Conservation (phyloP, 441 rosid genomes). For the Populus hybrid region DNA sequence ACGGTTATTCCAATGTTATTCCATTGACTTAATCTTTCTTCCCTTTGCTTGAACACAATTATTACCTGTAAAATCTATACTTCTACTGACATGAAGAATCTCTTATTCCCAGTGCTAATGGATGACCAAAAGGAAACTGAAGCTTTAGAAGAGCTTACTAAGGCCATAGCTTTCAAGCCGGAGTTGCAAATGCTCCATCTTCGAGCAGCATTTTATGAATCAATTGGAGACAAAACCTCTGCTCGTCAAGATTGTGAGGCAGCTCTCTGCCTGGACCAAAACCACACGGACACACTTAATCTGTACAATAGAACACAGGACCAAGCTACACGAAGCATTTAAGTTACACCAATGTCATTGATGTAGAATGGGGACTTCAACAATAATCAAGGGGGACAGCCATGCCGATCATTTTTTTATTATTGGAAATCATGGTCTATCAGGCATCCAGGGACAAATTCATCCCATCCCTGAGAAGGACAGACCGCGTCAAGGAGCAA, state of each 20-base stretch:
- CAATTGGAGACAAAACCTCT: constrained; percentile 52
- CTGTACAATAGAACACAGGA: constrained; percentile 53
- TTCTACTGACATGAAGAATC: constrained; percentile 18
- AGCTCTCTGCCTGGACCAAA: constrained; percentile 82
- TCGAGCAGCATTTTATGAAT: constrained; percentile 87
- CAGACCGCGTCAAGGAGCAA: not conserved
- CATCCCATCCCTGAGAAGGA: not conserved
- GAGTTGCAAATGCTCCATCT: constrained; percentile 88
- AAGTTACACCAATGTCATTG: constrained; percentile 6
- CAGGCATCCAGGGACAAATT: not conserved
- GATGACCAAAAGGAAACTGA: constrained; percentile 88
- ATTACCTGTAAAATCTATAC: not conserved
- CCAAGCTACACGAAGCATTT: constrained; percentile 32
- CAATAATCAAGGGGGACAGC: not conserved
- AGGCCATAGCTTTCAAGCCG: constrained; percentile 73
- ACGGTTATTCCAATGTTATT: not conserved
- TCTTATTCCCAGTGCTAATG: constrained; percentile 62
- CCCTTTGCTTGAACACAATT: not conserved
- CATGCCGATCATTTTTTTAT: not conserved
- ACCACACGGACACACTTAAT: constrained; percentile 65
- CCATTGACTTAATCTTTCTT: not conserved
- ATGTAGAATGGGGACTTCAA: not conserved
- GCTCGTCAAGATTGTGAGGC: constrained; percentile 84
- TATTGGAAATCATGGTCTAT: not conserved
- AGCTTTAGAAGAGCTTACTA: constrained; percentile 79